These are phyloP conservation scores for Akebia trifoliata DNA, from an alignment of 164 flowering plant genomes.

Conservation along the genomic window DNA sequence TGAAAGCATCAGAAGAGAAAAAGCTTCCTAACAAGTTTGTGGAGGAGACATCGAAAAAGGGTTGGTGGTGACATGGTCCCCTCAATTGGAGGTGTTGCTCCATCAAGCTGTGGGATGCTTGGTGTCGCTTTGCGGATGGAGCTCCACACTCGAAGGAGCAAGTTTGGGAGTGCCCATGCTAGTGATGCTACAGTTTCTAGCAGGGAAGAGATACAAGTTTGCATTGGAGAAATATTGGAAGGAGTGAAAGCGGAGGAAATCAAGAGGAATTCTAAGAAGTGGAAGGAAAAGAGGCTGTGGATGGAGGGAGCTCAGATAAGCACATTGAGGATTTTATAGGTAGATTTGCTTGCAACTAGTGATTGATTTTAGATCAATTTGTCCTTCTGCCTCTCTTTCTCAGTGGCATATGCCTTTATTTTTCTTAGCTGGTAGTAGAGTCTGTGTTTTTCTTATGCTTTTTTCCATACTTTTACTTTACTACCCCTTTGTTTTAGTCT, in stretches of 20 bases:
- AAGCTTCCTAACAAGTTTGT: slow-evolving; percentile 8
- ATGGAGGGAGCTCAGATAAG: slow-evolving; percentile 9
- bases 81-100: slow-evolving; percentile 10
- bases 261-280: slow-evolving; percentile 7
- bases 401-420: too few species aligned
- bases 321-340: slow-evolving; percentile 8
- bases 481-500: too few species aligned
- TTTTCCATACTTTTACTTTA: too few species aligned
- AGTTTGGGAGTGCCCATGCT: slow-evolving; percentile 13
- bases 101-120: slow-evolving; percentile 14
- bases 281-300: slow-evolving; percentile 1
- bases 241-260: slow-evolving; percentile 4
- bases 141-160: slow-evolving; percentile 8
- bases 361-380: too few species aligned
- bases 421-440: too few species aligned
- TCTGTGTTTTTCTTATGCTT: too few species aligned
- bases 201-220: not conserved
- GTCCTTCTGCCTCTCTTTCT: too few species aligned
- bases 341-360: not conserved
- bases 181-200: slow-evolving; percentile 9
- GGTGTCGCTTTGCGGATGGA: slow-evolving; percentile 15
- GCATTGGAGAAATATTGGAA: slow-evolving; percentile 4
- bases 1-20: slow-evolving; percentile 2
- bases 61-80: slow-evolving; percentile 11
- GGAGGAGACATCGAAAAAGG: slow-evolving; percentile 8